These are phyloP conservation scores for Auriscalpium microsporum DNA, from an alignment of 768 basidiomycete species.

Conservation along the genomic window DNA sequence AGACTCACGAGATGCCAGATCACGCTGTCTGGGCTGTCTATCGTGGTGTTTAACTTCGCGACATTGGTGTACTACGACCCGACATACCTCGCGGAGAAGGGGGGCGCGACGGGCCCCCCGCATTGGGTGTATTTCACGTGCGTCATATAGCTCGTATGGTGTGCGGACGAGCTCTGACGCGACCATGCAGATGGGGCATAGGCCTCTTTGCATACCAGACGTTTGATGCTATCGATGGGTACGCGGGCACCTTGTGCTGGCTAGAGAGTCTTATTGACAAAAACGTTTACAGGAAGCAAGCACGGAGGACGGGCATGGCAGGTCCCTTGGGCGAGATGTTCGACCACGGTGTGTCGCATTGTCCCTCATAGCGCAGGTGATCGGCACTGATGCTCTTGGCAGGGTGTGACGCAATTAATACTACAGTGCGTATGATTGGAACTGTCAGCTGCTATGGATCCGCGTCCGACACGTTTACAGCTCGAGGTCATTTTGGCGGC, in stretches of 20 bases:
- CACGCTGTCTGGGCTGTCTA: constrained; percentile 73
- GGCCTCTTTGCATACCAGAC: constrained; percentile 91
- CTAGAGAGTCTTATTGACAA: neutral
- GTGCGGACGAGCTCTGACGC: neutral
- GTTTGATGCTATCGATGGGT: constrained; percentile 88
- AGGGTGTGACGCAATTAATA: constrained; percentile 93
- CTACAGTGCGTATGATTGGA: constrained; percentile 55
- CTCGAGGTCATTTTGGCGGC: constrained; percentile 79
- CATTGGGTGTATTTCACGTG: constrained; percentile 89
- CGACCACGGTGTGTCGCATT: constrained; percentile 65
- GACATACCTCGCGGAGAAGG: constrained; percentile 58
- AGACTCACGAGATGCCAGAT: constrained; percentile 45
- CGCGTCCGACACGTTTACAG: constrained; percentile 28
- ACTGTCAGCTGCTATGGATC: neutral
- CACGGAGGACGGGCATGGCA: constrained; percentile 93
- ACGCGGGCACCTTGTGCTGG: constrained; percentile 18
- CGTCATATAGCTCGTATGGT: constrained; percentile 19
- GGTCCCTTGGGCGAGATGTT: constrained; percentile 97
- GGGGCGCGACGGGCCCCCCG: constrained; percentile 54
- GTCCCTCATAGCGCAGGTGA: constrained; percentile 8
- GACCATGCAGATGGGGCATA: constrained; percentile 60
- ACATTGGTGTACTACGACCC: constrained; percentile 85
- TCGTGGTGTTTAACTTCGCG: constrained; percentile 77
- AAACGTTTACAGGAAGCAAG: constrained; percentile 69
- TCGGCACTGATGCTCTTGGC: neutral